Evolutionary conservation across 2,329 filamentous ascomycete species (phyloP), one percentile per base, ranked within the genome.

Genomic region (Aspergillus sp.): DNA sequence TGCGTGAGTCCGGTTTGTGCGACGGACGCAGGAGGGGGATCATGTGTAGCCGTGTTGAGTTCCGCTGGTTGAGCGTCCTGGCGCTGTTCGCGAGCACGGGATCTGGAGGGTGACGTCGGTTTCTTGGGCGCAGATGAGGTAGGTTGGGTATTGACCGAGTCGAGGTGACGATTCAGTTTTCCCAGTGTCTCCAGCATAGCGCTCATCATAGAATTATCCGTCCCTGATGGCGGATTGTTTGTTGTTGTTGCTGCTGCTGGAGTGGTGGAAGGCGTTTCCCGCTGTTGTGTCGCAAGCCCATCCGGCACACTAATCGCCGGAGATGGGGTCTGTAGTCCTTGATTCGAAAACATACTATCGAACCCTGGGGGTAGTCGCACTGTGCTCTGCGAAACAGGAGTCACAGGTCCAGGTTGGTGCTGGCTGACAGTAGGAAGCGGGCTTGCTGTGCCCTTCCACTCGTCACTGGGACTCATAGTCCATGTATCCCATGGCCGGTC

Each of bases 291-390:
- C 23, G 47, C 11, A 30, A 30, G 27, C 47, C 25, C 47, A 30
- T 27, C 47, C 4, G 47, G 25, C 3, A 50, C 4, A 30, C 47
- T 17, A 15, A 50, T 27, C 13, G 30, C 25, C 3, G 47, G 47
- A 0, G 47, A 50, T 15, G 47, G 47, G 6, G 50, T 48, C 42
- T 38, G 25, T 36, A 59, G 57, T 5, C 58, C 32, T 50, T 64
- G 68, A 27, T 63, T 70, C 6, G 68, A 64, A 59, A 77, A 78
- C 73, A 78, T 77, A 10, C 69, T 74, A 32, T 77, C 76, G 55
- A 75, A 78, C 1, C 76, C 76, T 15, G 75, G 73, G 1, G 76
- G 76, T 23, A 78, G 57, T 32, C 70, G 70, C 41, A 73, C 66
- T 8, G 66, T 61, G n/a, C 48, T 62, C 53, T 69, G 57, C 57